Percentiles rank a stretch among this genome's conserved stretches.
Conservation (phyloP, 2,329 filamentous ascomycete genomes). For the Pyrenophora graminea region DNA sequence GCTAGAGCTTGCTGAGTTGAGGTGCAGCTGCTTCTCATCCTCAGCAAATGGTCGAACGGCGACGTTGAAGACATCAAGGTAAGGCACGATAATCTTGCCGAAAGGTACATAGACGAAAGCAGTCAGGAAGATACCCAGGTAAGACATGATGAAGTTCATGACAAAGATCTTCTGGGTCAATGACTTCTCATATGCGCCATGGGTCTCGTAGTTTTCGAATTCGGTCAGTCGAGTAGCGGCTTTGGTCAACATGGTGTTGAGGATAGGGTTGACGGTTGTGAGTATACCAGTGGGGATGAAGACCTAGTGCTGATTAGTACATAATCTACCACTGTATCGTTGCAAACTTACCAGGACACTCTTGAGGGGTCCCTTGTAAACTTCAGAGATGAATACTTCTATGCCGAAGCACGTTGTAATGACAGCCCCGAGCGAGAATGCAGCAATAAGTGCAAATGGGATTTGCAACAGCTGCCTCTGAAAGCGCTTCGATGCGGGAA, state of each 20-base stretch:
- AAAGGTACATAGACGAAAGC: slow-evolving; percentile 96
- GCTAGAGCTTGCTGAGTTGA: slow-evolving; percentile 52
- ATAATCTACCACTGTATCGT: background rate
- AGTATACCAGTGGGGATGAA: slow-evolving; percentile 89
- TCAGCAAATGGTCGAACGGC: slow-evolving; percentile 76
- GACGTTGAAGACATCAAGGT: slow-evolving; percentile 79
- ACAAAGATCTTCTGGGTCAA: slow-evolving; percentile 93
- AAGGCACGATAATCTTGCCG: slow-evolving; percentile 78
- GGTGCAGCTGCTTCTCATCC: slow-evolving; percentile 69
- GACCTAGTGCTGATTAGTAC: slow-evolving; percentile 55
- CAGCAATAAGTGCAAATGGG: slow-evolving; percentile 79
- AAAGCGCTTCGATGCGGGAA: slow-evolving; percentile 75
- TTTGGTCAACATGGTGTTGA: slow-evolving; percentile 73
- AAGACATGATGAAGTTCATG: slow-evolving; percentile 95
- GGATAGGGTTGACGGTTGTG: slow-evolving; percentile 77
- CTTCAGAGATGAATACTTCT: slow-evolving; percentile 93
- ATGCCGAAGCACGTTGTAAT: slow-evolving; percentile 88
- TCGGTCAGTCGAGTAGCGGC: slow-evolving; percentile 78
- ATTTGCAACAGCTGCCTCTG: slow-evolving; percentile 78
- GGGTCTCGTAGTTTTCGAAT: slow-evolving; percentile 90
- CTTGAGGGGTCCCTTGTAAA: slow-evolving; percentile 89
- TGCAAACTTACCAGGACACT: slow-evolving; percentile 68
- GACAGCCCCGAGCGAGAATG: slow-evolving; percentile 73
- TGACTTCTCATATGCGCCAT: slow-evolving; percentile 79
- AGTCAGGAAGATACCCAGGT: slow-evolving; percentile 81